Evolutionary conservation across 2,329 filamentous ascomycete genomes (phyloP), one percentile per base, ranked within the genome.

Genomic region (Aspergillus fijiensis): DNA sequence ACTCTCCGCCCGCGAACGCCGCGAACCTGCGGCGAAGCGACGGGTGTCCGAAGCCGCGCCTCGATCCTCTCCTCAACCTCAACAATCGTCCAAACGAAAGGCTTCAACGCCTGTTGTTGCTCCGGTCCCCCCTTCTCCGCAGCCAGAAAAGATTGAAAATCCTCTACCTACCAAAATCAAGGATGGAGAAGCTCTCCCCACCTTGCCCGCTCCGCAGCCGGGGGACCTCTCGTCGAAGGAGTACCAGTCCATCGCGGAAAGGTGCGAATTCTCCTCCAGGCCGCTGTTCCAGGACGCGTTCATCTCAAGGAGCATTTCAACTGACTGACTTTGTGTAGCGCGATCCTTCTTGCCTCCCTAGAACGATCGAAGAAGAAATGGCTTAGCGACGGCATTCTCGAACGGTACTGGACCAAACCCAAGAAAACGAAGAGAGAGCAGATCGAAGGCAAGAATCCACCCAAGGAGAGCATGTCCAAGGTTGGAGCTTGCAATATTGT

Each of bases 161-260:
- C 74, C 73, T 42, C 66, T 87, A 19, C 85, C 85, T 2, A 78
- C 81, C 5, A 83, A 81, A 58, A 69, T 87, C 12, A 75, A 76
- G 58, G 83, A 86, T 56, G 79, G 77, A 52, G 79, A 82, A 55
- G 78, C 80, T 48, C 75, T 88, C 5, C 86, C 86, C 2, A 83
- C 81, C 2, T 72, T 85, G 7, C 69, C 76, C 16, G 76, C 80
- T 59, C 79, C 80, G 47, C 86, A 87, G 66, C 68, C 80, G 0
- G 65, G 72, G 4, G 70, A 74, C 39, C 73, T 87, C 10, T 77
- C 84, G 5, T 67, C 76, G 42, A 75, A 78, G 57, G 84, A 86
- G 58, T 88, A 85, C 68, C 85, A 87, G 72, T 82, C 81, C 42
- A 81, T 87, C 58, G 82, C 83, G 25, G 82, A 86, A 69, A 85